A percentile compares a stretch with the other conserved stretches of the same genome.
These are phyloP conservation scores for Wallemia hederae DNA, from an alignment of 1,284 basidiomycete species.

Conservation along the genomic window DNA sequence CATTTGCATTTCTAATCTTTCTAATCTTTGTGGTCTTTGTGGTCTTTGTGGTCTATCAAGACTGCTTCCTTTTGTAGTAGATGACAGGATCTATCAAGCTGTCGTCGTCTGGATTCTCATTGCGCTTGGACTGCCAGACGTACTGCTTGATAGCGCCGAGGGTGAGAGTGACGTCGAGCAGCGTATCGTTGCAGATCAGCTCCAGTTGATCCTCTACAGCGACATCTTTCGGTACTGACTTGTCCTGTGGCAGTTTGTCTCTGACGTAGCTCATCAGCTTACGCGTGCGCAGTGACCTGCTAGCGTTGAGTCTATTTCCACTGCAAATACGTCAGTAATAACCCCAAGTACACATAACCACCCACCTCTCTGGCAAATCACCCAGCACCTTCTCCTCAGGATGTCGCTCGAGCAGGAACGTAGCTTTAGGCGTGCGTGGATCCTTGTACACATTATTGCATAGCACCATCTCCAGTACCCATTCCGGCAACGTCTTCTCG, in stretches of 20 bases:
- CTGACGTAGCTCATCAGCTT: constrained; percentile 64
- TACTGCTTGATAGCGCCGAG: constrained; percentile 64
- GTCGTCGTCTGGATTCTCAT: background rate
- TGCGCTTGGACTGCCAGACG: constrained; percentile 40
- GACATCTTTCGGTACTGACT: background rate
- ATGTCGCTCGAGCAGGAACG: constrained; percentile 63
- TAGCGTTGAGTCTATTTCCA: constrained; percentile 64
- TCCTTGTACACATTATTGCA: constrained; percentile 25
- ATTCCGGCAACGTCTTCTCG: constrained; percentile 52
- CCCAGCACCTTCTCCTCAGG: constrained; percentile 25
- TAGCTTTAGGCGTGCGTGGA: constrained; percentile 30
- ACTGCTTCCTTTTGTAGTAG: background rate
- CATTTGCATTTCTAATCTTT: too few species aligned
- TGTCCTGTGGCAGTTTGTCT: constrained; percentile 31
- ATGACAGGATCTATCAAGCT: background rate
- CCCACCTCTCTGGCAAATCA: constrained; percentile 39
- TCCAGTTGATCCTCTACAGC: constrained; percentile 42
- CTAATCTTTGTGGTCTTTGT: too few species aligned
- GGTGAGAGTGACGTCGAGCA: constrained; percentile 57
- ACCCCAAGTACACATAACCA: constrained; percentile 14
- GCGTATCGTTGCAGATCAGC: constrained; percentile 51
- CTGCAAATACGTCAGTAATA: constrained; percentile 13
- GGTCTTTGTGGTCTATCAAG: too few species aligned
- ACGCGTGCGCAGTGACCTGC: constrained; percentile 47
- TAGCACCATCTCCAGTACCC: constrained; percentile 67